Evolutionary conservation across 768 basidiomycete species (phyloP).

Genomic region (Amanita pseudoporphyria): DNA sequence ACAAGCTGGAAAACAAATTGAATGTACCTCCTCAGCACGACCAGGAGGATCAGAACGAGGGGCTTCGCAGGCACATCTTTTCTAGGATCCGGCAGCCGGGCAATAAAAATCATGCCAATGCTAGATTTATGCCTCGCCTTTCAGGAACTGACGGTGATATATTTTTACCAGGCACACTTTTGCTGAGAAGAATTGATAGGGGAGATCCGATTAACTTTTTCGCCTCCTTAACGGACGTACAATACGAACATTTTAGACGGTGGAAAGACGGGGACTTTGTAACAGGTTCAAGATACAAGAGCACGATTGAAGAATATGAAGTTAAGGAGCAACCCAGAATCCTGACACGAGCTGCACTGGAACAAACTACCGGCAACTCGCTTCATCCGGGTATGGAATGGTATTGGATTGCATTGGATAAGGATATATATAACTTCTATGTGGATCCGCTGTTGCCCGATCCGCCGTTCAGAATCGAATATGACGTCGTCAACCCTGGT

Average conservation of each 20-base stretch:
- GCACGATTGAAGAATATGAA: neutral
- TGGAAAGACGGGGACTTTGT: constrained; percentile 20
- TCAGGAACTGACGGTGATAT: constrained; percentile 17
- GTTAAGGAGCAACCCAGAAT: constrained; percentile 14
- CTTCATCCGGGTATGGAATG: constrained; percentile 26
- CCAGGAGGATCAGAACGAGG: no score
- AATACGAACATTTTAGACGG: constrained; percentile 19
- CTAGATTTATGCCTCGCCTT: constrained; percentile 23
- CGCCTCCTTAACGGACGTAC: constrained; percentile 19
- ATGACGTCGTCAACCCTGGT: no score
- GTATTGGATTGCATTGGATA: constrained; percentile 18
- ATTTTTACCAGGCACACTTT: neutral
- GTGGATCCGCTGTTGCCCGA: no score
- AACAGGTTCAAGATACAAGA: neutral
- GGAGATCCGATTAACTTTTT: constrained; percentile 11
- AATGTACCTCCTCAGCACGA: no score
- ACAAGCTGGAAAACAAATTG: no score
- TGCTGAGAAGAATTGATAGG: constrained; percentile 5
- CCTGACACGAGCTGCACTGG: constrained; percentile 20
- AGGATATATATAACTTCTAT: constrained; percentile 10
- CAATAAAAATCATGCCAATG: constrained; percentile 8
- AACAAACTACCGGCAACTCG: constrained; percentile 21
- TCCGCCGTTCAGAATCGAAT: no score
- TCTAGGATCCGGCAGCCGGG: constrained; percentile 6
- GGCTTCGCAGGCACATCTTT: neutral